A percentile compares a stretch with the other conserved stretches of the same genome.
These are phyloP conservation scores for Malus hybrid DNA, from an alignment of 331 rosid genomes.

Conservation along the genomic window DNA sequence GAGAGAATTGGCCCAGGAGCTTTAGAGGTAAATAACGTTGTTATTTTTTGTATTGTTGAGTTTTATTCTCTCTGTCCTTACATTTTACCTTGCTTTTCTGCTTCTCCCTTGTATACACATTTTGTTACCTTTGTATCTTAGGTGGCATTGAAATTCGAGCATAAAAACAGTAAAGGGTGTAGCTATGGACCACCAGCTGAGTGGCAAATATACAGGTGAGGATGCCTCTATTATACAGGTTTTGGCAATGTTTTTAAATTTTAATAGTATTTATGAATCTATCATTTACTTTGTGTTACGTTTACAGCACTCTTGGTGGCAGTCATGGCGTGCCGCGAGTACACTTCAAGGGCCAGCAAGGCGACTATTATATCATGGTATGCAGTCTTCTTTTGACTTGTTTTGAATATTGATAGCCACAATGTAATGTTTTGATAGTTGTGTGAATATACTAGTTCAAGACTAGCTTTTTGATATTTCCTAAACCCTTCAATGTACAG, in stretches of 20 bases:
- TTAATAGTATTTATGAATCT: conserved; percentile 1
- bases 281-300: conserved; percentile 5
- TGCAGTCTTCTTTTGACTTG: conserved; percentile 6
- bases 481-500: conserved; percentile 26
- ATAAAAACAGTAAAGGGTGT: conserved; percentile 85
- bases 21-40: conserved; percentile 44
- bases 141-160: conserved; percentile 97
- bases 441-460: not conserved
- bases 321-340: conserved; percentile 94
- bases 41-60: not conserved
- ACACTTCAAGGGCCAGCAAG: conserved; percentile 85
- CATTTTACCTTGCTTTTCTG: not conserved
- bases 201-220: conserved; percentile 97
- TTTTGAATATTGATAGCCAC: not conserved
- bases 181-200: conserved; percentile 81
- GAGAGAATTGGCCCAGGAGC: conserved; percentile 77
- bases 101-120: not conserved
- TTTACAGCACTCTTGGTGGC: conserved; percentile 83
- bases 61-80: not conserved
- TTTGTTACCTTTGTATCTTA: conserved; percentile 23
- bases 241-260: not conserved
- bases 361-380: conserved; percentile 85
- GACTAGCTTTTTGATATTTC: conserved; percentile 14
- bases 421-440: conserved; percentile 6
- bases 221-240: conserved; percentile 2